These are phyloP conservation scores for Glonium stellatum DNA, from an alignment of 495 filamentous ascomycete species.

Conservation along the genomic window DNA sequence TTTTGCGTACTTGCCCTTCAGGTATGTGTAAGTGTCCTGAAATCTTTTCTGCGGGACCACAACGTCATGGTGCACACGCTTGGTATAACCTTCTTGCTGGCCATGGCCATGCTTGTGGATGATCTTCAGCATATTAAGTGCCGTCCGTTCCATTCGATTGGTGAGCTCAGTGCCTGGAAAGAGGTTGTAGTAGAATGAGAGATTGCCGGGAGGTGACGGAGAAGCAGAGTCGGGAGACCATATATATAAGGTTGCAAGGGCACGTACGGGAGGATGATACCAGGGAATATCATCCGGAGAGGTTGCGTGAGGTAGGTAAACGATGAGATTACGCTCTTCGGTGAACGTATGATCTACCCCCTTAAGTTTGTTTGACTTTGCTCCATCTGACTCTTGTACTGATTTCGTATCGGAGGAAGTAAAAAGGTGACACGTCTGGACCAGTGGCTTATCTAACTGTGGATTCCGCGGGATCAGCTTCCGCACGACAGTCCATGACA, in stretches of 20 bases:
- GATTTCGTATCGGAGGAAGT: slow-evolving; percentile 13
- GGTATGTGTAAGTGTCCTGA: slow-evolving; percentile 72
- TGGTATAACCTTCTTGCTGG: slow-evolving; percentile 54
- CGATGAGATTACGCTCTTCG: slow-evolving; percentile 49
- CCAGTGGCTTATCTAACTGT: slow-evolving; percentile 59
- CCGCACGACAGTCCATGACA: slow-evolving; percentile 59
- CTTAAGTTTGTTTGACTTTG: slow-evolving; percentile 14
- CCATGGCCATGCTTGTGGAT: slow-evolving; percentile 73
- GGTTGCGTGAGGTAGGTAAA: slow-evolving; percentile 70
- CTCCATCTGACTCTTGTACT: not conserved
- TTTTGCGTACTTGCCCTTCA: slow-evolving; percentile 70
- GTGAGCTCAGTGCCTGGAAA: slow-evolving; percentile 42
- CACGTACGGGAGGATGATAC: slow-evolving; percentile 73
- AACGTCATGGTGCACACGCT: slow-evolving; percentile 69
- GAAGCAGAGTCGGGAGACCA: slow-evolving; percentile 36
- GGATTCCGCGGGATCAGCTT: slow-evolving; percentile 76
- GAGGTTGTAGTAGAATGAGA: slow-evolving; percentile 63
- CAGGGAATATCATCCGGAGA: slow-evolving; percentile 61
- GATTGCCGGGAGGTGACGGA: slow-evolving; percentile 37
- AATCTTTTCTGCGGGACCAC: slow-evolving; percentile 64
- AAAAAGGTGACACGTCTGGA: slow-evolving; percentile 75
- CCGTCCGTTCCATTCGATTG: slow-evolving; percentile 60
- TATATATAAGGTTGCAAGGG: slow-evolving; percentile 66
- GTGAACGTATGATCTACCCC: slow-evolving; percentile 9
- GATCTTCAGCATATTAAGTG: slow-evolving; percentile 59